These are phyloP conservation scores for Lepidium didymum DNA, from an alignment of 345 rosid species.

Conservation along the genomic window DNA sequence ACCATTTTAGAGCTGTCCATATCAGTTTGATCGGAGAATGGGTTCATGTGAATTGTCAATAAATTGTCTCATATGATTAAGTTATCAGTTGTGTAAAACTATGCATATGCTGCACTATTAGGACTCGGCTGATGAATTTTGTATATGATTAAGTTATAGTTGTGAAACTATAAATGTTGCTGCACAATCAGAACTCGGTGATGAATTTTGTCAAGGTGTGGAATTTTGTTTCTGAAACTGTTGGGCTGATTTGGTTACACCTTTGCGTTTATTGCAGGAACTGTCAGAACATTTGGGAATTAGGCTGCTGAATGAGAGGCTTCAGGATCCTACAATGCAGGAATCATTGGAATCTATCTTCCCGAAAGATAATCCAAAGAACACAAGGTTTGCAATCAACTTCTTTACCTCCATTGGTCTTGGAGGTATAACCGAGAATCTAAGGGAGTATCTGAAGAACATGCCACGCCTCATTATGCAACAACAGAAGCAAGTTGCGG, in stretches of 20 bases:
- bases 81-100: neutral
- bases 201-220: too few relatives aligned
- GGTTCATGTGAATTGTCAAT: too few relatives aligned
- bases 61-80: neutral
- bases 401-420: conserved; percentile 93
- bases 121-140: too few relatives aligned
- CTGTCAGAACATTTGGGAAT: conserved; percentile 88
- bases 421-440: conserved; percentile 84
- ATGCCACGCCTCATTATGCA: too few relatives aligned
- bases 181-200: too few relatives aligned
- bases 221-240: neutral
- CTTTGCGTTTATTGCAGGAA: conserved; percentile 43
- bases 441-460: conserved; percentile 81
- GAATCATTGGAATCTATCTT: conserved; percentile 77
- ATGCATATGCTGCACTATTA: too few relatives aligned
- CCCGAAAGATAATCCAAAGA: too few relatives aligned
- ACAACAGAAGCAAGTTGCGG: too few relatives aligned
- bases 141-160: too few relatives aligned
- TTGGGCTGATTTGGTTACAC: conserved; percentile 1
- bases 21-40: too few relatives aligned
- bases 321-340: conserved; percentile 54
- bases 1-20: too few relatives aligned
- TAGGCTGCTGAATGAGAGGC: conserved; percentile 67
- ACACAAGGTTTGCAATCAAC: conserved; percentile 73
- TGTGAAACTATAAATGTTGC: too few relatives aligned